A percentile compares a stretch with the other conserved stretches of the same genome.
These are phyloP conservation scores for Crithidia fasciculata DNA, from an alignment of 208 protist genomes.

Conservation along the genomic window DNA sequence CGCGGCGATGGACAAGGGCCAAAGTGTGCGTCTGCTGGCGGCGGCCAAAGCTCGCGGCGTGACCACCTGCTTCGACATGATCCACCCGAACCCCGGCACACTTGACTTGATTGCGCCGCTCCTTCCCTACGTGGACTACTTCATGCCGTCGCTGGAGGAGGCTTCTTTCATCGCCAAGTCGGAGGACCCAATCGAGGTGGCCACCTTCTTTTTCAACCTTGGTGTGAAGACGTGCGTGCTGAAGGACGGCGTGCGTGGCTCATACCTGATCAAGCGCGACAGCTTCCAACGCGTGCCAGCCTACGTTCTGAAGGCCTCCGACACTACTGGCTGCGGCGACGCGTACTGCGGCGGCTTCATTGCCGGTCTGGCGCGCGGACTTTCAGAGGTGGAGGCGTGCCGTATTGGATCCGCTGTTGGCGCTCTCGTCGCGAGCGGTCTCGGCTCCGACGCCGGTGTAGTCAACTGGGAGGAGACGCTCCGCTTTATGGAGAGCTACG, in stretches of 20 bases:
- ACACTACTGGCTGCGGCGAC: conserved; percentile 33
- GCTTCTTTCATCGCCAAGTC: conserved; percentile 12
- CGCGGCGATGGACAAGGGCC: conserved; percentile 22
- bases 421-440: conserved; percentile 29
- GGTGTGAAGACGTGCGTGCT: conserved; percentile 23
- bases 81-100: conserved; percentile 29
- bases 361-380: conserved; percentile 15
- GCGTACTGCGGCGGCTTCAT: conserved; percentile 32
- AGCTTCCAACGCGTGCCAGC: conserved; percentile 27
- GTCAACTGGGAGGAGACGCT: conserved; percentile 23
- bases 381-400: conserved; percentile 24
- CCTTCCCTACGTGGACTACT: conserved; percentile 32
- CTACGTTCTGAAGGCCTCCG: conserved; percentile 24
- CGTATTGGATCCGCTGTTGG: conserved; percentile 26
- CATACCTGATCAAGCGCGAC: conserved; percentile 26
- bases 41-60: conserved; percentile 24
- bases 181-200: conserved; percentile 14
- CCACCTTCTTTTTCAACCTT: conserved; percentile 23
- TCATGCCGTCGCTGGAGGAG: conserved; percentile 32
- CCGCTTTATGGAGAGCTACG: conserved; percentile 8
- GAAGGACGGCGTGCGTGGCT: conserved; percentile 26
- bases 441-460: conserved; percentile 31
- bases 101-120: conserved; percentile 26
- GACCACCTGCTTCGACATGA: conserved; percentile 30
- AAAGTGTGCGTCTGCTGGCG: conserved; percentile 21